A percentile compares a stretch with the other conserved stretches of the same genome.
These are phyloP conservation scores for Silybum marianum DNA, from an alignment of 129 eudicot species.

Conservation along the genomic window DNA sequence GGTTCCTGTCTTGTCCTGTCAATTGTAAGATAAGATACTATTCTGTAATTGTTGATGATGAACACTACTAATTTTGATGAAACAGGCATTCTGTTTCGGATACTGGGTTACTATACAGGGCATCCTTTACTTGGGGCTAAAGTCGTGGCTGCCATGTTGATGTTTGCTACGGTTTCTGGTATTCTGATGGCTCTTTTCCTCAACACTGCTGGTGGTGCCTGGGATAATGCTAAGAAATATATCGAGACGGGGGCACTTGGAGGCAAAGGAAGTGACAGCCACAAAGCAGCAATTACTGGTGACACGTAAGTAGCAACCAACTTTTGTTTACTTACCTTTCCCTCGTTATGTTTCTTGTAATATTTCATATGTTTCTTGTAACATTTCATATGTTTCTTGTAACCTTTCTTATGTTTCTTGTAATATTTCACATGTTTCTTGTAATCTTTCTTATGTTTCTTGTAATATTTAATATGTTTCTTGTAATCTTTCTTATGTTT, in stretches of 20 bases:
- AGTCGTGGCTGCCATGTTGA: conserved; percentile 92
- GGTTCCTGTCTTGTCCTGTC: background rate
- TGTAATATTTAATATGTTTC: background rate
- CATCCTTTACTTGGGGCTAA: conserved; percentile 95
- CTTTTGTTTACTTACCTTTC: background rate
- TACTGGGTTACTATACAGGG: conserved; percentile 88
- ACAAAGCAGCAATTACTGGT: conserved; percentile 97
- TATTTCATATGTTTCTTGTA: conserved; percentile 12
- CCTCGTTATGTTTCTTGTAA: background rate
- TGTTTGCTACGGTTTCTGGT: conserved; percentile 98
- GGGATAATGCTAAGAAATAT: conserved; percentile 99
- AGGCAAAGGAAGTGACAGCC: conserved; percentile 97
- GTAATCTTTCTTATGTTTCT: conserved; percentile 11
- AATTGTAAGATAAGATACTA: background rate
- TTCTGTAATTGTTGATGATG: conserved; percentile 1
- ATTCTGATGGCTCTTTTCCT: conserved; percentile 98
- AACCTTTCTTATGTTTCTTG: conserved; percentile 9
- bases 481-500: conserved; percentile 13
- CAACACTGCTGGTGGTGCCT: conserved; percentile 98
- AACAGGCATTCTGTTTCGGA: conserved; percentile 83
- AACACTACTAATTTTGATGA: background rate
- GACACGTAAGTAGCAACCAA: conserved; percentile 77
- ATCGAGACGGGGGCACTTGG: conserved; percentile 97
- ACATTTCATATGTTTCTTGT: background rate
- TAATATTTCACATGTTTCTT: background rate